A percentile compares a stretch with the other conserved stretches of the same genome.
Evolutionary conservation across 805 yeast genomes (phyloP).

Genomic region (Sugiyamaella boreocaroliniensis): DNA sequence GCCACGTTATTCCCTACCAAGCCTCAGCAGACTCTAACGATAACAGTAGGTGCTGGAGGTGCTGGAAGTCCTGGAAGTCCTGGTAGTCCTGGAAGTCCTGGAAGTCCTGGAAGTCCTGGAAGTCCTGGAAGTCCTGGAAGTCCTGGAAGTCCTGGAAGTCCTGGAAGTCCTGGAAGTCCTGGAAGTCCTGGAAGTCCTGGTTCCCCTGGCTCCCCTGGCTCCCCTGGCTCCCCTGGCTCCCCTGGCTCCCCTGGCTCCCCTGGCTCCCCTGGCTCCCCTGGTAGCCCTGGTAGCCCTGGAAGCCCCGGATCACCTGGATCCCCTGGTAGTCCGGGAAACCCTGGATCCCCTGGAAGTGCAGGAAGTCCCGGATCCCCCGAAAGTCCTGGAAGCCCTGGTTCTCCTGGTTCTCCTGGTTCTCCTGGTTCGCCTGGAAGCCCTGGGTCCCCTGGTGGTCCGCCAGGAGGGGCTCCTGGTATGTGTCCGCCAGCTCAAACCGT

Average conservation of each 20-base stretch:
- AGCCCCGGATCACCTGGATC: background rate
- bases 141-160: constrained; percentile 6
- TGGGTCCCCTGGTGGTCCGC: constrained; percentile 6
- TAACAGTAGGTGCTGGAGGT: constrained; percentile 2
- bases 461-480: background rate
- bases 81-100: constrained; percentile 6
- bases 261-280: background rate
- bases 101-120: constrained; percentile 9
- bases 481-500: background rate
- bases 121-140: constrained; percentile 6
- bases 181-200: constrained; percentile 6
- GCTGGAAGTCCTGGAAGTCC: constrained; percentile 7
- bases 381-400: constrained; percentile 4
- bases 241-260: constrained; percentile 3
- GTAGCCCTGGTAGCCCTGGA: constrained; percentile 6
- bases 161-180: constrained; percentile 4
- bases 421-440: background rate
- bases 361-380: constrained; percentile 4
- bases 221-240: constrained; percentile 1
- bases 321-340: constrained; percentile 3
- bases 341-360: constrained; percentile 4
- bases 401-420: constrained; percentile 1
- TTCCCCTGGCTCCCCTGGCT: constrained; percentile 3
- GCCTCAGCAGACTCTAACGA: background rate
- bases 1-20: constrained; percentile 1